phyloP scores from a whole-genome alignment of 108 stramenopile species.

The Aurantiochytrium sp. region DNA sequence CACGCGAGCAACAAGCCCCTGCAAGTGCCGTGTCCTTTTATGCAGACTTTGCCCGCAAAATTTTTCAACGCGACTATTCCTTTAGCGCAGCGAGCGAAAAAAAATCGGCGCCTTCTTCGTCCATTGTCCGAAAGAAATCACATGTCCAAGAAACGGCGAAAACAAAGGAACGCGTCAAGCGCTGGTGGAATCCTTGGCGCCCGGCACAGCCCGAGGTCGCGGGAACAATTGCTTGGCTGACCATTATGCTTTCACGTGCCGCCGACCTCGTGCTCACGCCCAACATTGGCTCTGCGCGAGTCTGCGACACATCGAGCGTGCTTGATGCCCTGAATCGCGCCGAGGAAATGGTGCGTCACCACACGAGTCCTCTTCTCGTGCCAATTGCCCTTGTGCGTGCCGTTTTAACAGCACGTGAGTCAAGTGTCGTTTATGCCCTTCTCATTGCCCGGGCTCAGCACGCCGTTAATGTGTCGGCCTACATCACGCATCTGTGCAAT shows the following conservation, averaged over 20 bases:
- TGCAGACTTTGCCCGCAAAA: background rate
- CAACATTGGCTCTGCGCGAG: background rate
- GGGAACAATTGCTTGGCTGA: background rate
- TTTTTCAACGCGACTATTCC: background rate
- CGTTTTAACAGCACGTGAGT: background rate
- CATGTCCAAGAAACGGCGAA: background rate
- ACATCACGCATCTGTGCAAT: background rate
- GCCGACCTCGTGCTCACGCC: background rate
- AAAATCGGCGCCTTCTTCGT: no score
- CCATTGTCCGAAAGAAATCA: no score
- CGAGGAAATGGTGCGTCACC: constrained; percentile 11
- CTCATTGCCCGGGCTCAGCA: background rate
- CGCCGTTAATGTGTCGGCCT: background rate
- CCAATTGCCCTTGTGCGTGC: background rate
- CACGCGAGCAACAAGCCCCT: background rate
- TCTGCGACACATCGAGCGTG: background rate
- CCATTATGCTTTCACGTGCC: background rate
- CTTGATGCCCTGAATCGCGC: background rate
- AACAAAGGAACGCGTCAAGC: background rate
- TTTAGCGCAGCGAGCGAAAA: no score
- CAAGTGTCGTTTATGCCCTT: background rate
- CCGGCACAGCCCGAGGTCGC: background rate
- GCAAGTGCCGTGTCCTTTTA: background rate
- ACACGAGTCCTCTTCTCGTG: background rate
- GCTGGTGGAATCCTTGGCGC: background rate